A percentile compares a stretch with the other conserved stretches of the same genome.
These are phyloP conservation scores for Fulvia fulva DNA, from an alignment of 2,329 filamentous ascomycete genomes.

Conservation along the genomic window DNA sequence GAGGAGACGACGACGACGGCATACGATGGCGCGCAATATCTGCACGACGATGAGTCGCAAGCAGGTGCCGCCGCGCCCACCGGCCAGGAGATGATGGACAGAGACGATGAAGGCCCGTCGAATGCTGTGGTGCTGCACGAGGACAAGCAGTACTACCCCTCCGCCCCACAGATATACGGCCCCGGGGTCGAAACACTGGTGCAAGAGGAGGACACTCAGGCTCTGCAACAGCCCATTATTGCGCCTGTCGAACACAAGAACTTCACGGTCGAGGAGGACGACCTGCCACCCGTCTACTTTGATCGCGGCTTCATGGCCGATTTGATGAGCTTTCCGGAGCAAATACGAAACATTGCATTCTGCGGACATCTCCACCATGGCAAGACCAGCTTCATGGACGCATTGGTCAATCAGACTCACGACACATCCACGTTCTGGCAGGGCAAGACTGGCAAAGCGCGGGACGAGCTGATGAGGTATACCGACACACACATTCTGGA, in stretches of 20 bases:
- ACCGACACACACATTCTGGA: slow-evolving; percentile 90
- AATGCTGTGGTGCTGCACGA: slow-evolving; percentile 98
- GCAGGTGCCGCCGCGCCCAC: slow-evolving; percentile 46
- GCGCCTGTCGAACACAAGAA: slow-evolving; percentile 92
- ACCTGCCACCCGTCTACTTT: slow-evolving; percentile 84
- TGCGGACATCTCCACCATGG: slow-evolving; percentile 94
- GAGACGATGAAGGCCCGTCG: slow-evolving; percentile 84
- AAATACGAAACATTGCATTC: slow-evolving; percentile 87
- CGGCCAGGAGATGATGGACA: slow-evolving; percentile 86
- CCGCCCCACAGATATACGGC: slow-evolving; percentile 93
- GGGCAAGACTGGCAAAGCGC: slow-evolving; percentile 72
- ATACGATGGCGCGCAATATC: slow-evolving; percentile 75
- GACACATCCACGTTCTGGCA: slow-evolving; percentile 76
- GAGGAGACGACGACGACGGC: slow-evolving; percentile 71
- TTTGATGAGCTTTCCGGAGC: slow-evolving; percentile 91
- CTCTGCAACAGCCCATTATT: slow-evolving; percentile 86
- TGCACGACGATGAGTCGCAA: slow-evolving; percentile 65
- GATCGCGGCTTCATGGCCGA: slow-evolving; percentile 91
- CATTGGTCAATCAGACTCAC: slow-evolving; percentile 94
- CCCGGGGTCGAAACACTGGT: slow-evolving; percentile 92
- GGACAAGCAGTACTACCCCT: slow-evolving; percentile 99
- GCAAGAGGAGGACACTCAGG: slow-evolving; percentile 94
- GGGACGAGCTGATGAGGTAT: slow-evolving; percentile 88
- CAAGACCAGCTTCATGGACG: slow-evolving; percentile 97
- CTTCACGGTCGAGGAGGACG: slow-evolving; percentile 90